These are phyloP conservation scores for Carex sylvatica DNA, from an alignment of 202 grass and related monocot species.

Conservation along the genomic window DNA sequence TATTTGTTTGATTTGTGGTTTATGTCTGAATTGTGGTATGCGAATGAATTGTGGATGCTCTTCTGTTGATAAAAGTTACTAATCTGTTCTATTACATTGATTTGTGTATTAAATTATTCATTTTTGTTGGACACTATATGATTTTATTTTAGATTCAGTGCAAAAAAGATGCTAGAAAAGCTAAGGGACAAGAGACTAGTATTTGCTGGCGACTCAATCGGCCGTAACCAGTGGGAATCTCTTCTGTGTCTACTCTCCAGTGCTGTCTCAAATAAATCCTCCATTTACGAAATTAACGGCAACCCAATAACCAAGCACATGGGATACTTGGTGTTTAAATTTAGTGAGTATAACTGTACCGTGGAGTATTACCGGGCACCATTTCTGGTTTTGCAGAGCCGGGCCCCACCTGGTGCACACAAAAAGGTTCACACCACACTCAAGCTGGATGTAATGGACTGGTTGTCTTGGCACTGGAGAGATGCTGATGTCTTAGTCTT, in stretches of 20 bases:
- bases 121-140: conserved; percentile 12
- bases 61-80: neutral
- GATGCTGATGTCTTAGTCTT: conserved; percentile 84
- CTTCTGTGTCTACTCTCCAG: conserved; percentile 78
- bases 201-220: conserved; percentile 89
- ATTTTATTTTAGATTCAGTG: conserved; percentile 55
- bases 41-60: neutral
- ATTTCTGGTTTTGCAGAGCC: conserved; percentile 70
- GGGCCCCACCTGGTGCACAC: conserved; percentile 38
- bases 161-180: conserved; percentile 61
- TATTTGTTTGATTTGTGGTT: conserved; percentile 1
- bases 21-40: neutral
- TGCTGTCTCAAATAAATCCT: conserved; percentile 50
- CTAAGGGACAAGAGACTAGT: conserved; percentile 65
- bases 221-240: conserved; percentile 92
- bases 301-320: conserved; percentile 84
- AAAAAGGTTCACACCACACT: conserved; percentile 51
- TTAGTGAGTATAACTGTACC: conserved; percentile 82
- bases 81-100: neutral
- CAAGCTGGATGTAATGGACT: conserved; percentile 68
- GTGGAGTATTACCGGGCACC: conserved; percentile 93
- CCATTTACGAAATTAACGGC: conserved; percentile 76
- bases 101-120: conserved; percentile 10
- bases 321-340: conserved; percentile 85
- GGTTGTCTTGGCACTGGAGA: conserved; percentile 61